Evolutionary conservation across 164 flowering plant species (phyloP).

Genomic region (Aristolochia contorta): DNA sequence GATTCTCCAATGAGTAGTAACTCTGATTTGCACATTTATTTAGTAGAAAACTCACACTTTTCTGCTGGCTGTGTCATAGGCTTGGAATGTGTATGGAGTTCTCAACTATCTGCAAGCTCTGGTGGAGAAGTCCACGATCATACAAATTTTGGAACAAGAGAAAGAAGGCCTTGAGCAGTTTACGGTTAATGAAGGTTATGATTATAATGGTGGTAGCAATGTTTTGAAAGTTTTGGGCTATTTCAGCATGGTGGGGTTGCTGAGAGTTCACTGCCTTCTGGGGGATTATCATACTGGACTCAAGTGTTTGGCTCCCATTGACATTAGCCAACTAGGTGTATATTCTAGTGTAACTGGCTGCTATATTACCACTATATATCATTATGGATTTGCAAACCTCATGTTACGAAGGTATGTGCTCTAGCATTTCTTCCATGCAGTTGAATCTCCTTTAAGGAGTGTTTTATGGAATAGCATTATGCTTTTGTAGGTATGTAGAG

Average conservation of each 20-base stretch:
- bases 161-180: conserved; percentile 90
- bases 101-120: conserved; percentile 95
- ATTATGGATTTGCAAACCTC: conserved; percentile 92
- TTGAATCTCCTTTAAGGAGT: neutral
- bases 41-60: too few relatives aligned
- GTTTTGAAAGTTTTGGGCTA: conserved; percentile 95
- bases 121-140: conserved; percentile 87
- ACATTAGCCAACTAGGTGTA: conserved; percentile 86
- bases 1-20: too few relatives aligned
- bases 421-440: neutral
- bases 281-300: conserved; percentile 97
- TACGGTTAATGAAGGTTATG: conserved; percentile 94
- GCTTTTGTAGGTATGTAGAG: conserved; percentile 59
- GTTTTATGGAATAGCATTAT: neutral
- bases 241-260: conserved; percentile 96
- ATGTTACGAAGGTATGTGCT: conserved; percentile 84
- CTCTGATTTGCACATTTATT: too few relatives aligned
- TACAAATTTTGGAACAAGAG: conserved; percentile 79
- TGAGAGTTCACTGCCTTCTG: conserved; percentile 89
- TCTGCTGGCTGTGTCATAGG: conserved; percentile 29
- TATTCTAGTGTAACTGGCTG: conserved; percentile 91
- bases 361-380: conserved; percentile 89
- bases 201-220: conserved; percentile 94
- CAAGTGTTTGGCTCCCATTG: conserved; percentile 88
- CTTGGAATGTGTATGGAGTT: conserved; percentile 97